These are phyloP conservation scores for Lachnellula willkommii DNA, from an alignment of 2,329 filamentous ascomycete species.

Conservation along the genomic window DNA sequence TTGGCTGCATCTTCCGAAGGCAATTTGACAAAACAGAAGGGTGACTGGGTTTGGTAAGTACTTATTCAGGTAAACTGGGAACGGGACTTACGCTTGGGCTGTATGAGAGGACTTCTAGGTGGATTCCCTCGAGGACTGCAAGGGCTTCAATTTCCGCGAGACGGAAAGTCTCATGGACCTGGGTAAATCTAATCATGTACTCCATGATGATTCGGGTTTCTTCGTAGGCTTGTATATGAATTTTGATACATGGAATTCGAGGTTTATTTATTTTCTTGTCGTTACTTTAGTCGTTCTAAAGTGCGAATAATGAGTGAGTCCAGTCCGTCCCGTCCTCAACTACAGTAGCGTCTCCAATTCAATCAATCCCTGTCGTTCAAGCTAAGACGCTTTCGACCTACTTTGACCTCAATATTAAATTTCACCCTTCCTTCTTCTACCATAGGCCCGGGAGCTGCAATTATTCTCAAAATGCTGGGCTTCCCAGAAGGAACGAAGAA, in stretches of 20 bases:
- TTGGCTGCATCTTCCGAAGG: slow-evolving; percentile 59
- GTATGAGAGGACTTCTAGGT: slow-evolving; percentile 72
- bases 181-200: slow-evolving; percentile 84
- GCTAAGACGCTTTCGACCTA: slow-evolving; percentile 11
- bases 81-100: slow-evolving; percentile 57
- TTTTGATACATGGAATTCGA: background rate
- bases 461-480: slow-evolving; percentile 36
- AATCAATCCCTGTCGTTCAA: background rate
- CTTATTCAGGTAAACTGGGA: slow-evolving; percentile 10
- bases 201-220: slow-evolving; percentile 45
- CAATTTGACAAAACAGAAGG: slow-evolving; percentile 74
- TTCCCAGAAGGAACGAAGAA: slow-evolving; percentile 34
- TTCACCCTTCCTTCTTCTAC: background rate
- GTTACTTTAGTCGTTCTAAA: background rate
- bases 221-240: background rate
- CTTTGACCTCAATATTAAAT: slow-evolving; percentile 2
- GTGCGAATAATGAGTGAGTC: background rate
- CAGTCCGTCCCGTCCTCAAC: background rate
- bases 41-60: slow-evolving; percentile 54
- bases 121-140: slow-evolving; percentile 60
- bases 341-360: background rate
- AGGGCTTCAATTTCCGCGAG: slow-evolving; percentile 77
- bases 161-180: slow-evolving; percentile 87
- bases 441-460: background rate
- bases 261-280: background rate